Conservation (phyloP, 306 rosid species). For the Vigna mungo region DNA sequence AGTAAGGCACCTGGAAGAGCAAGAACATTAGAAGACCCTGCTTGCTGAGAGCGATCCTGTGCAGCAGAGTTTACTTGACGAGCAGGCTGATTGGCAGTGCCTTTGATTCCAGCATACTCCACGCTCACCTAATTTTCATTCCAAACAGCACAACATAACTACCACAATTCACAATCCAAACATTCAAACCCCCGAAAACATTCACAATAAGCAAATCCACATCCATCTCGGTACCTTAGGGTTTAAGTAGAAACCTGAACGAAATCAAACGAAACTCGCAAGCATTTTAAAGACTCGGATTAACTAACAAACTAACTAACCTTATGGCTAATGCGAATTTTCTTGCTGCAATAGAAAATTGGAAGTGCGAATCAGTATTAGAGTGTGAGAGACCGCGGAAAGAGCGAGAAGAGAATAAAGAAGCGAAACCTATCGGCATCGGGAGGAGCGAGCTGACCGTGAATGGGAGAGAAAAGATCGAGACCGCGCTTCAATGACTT, state of each 20-base stretch:
- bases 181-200: not conserved
- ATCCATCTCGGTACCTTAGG: not conserved
- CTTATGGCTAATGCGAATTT: conserved; percentile 77
- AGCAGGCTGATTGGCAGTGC: conserved; percentile 53
- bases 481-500: conserved; percentile 92
- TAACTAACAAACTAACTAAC: conserved; percentile 53
- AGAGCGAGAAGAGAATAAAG: not conserved
- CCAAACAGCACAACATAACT: conserved; percentile 29
- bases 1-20: conserved; percentile 76
- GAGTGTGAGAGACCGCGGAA: not conserved
- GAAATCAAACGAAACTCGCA: not conserved
- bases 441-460: conserved; percentile 71
- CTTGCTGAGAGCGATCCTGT: conserved; percentile 47
- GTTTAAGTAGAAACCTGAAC: conserved; percentile 4
- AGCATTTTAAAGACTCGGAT: not conserved
- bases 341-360: conserved; percentile 60
- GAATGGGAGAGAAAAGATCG: conserved; percentile 91
- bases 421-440: conserved; percentile 67
- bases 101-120: conserved; percentile 78
- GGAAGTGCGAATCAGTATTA: not conserved
- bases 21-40: conserved; percentile 65
- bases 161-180: not conserved
- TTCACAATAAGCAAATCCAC: not conserved
- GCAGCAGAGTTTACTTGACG: conserved; percentile 52
- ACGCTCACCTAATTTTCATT: conserved; percentile 55